Conservation (phyloP, 805 yeast genomes). For the Teunomyces barrocoloradensis region DNA sequence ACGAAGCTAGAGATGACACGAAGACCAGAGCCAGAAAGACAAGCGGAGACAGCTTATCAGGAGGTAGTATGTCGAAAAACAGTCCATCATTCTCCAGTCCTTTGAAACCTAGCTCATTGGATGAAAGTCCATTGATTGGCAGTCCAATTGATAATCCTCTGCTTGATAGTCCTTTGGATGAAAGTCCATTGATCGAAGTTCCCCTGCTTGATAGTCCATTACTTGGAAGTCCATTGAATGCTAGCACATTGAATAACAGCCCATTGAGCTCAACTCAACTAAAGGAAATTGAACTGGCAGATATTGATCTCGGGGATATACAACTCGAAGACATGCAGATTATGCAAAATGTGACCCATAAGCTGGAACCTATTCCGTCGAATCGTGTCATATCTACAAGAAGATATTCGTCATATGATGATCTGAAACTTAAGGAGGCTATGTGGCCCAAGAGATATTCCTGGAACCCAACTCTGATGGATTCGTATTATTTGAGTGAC, state of each 20-base stretch:
- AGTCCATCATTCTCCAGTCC: not conserved
- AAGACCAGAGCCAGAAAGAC: not conserved
- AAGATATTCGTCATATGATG: not conserved
- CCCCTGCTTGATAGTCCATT: not conserved
- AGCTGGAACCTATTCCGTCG: not conserved
- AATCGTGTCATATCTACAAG: not conserved
- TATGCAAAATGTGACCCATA: not conserved
- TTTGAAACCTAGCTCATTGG: not conserved
- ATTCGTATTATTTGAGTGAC: not conserved
- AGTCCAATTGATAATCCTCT: not conserved
- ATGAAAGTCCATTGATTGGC: not conserved
- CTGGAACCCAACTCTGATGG: slow-evolving; percentile 2
- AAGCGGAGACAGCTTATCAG: not conserved
- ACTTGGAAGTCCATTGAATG: not conserved
- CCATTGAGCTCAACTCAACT: not conserved
- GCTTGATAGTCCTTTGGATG: not conserved
- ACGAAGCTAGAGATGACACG: not conserved
- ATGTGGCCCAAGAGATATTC: slow-evolving; percentile 3
- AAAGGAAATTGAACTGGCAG: not conserved
- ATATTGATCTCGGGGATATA: not conserved
- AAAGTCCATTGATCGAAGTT: not conserved
- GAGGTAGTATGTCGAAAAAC: not conserved
- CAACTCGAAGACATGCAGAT: not conserved
- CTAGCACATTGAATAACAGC: not conserved
- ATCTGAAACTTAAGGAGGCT: slow-evolving; percentile 1